Conservation (phyloP, 2,329 filamentous ascomycete species). For the Ophiostoma pallidulum region DNA sequence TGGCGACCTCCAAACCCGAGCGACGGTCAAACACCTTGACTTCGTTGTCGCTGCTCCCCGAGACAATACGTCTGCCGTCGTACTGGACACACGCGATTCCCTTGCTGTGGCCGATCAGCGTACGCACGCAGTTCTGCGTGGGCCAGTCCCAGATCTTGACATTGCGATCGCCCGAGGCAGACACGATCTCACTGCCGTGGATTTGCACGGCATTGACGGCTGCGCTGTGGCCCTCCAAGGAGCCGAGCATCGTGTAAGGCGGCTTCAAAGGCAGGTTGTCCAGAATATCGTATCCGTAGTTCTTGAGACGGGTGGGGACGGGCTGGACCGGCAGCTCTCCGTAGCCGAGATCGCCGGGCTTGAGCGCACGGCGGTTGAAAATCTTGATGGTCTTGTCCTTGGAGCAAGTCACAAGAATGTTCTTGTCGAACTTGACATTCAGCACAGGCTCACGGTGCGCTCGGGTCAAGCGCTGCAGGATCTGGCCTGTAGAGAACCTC, state of each 20-base stretch:
- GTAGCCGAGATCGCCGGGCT: conserved; percentile 50
- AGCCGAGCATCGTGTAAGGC: conserved; percentile 69
- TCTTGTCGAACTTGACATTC: conserved; percentile 84
- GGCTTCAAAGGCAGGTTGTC: conserved; percentile 45
- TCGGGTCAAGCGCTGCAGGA: conserved; percentile 62
- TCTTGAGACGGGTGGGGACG: conserved; percentile 41
- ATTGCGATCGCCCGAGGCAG: conserved; percentile 84
- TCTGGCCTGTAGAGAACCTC: conserved; percentile 83
- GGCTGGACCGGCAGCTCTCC: conserved; percentile 35
- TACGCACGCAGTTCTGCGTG: conserved; percentile 64
- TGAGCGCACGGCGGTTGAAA: conserved; percentile 72
- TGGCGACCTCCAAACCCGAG: conserved; percentile 81
- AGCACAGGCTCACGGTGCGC: conserved; percentile 88
- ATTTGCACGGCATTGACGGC: conserved; percentile 97
- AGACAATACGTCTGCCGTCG: conserved; percentile 86
- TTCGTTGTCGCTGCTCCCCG: conserved; percentile 90
- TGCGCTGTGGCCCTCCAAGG: conserved; percentile 73
- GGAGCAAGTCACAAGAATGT: conserved; percentile 89
- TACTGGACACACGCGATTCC: conserved; percentile 98
- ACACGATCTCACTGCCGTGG: conserved; percentile 75
- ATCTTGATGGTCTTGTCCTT: conserved; percentile 97
- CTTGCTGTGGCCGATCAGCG: conserved; percentile 79
- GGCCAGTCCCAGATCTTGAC: conserved; percentile 95
- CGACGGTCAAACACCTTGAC: conserved; percentile 89
- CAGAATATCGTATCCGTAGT: conserved; percentile 43